A percentile compares a stretch with the other conserved stretches of the same genome.
Conservation (phyloP, 768 basidiomycete genomes). For the Mycena crocata region DNA sequence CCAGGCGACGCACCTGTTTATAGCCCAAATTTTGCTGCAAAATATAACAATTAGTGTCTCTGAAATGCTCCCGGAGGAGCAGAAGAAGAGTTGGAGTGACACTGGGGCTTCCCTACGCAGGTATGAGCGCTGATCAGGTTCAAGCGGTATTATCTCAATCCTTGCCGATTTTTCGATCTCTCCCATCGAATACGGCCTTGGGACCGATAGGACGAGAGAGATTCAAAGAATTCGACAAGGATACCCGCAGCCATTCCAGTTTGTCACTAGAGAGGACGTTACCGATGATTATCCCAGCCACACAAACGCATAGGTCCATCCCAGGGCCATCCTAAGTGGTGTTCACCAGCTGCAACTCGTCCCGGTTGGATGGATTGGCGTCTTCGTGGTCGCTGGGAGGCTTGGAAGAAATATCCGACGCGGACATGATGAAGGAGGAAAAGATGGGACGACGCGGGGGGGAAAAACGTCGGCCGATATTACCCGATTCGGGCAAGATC, state of each 20-base stretch:
- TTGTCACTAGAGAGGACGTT: constrained; percentile 77
- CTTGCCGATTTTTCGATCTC: constrained; percentile 52
- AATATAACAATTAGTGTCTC: constrained; percentile 61
- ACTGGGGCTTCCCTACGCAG: constrained; percentile 98
- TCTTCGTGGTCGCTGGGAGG: constrained; percentile 27
- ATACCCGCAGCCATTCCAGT: constrained; percentile 94
- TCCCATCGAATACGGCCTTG: constrained; percentile 36
- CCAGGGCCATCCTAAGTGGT: constrained; percentile 41
- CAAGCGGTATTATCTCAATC: constrained; percentile 98
- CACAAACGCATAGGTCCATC: constrained; percentile 44
- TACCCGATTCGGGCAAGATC: no score
- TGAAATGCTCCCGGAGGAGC: constrained; percentile 52
- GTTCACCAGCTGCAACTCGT: constrained; percentile 71
- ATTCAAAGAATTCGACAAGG: constrained; percentile 54
- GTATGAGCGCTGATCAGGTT: constrained; percentile 98
- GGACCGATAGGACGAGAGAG: constrained; percentile 36
- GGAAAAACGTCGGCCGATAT: neutral
- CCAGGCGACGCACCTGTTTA: constrained; percentile 67
- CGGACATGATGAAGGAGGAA: constrained; percentile 10
- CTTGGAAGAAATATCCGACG: neutral
- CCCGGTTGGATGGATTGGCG: constrained; percentile 48
- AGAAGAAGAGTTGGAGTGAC: constrained; percentile 59
- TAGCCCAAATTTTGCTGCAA: constrained; percentile 80
- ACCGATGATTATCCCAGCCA: constrained; percentile 63
- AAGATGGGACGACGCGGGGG: neutral